These are phyloP conservation scores for Fusarium continuum DNA, from an alignment of 2,329 filamentous ascomycete species.

Conservation along the genomic window DNA sequence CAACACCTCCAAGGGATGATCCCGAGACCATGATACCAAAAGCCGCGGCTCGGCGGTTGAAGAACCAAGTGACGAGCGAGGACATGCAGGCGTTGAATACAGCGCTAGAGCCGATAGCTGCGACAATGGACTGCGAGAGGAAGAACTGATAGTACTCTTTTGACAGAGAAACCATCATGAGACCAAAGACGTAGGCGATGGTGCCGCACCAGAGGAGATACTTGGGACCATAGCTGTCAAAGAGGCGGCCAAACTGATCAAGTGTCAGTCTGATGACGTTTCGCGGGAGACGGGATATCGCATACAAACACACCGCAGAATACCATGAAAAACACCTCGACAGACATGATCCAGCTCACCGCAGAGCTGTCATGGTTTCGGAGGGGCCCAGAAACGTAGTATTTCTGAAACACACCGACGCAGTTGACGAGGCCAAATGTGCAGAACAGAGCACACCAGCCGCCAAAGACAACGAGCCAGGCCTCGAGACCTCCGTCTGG, in stretches of 20 bases:
- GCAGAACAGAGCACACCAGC: slow-evolving; percentile 55
- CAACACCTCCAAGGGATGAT: slow-evolving; percentile 62
- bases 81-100: slow-evolving; percentile 56
- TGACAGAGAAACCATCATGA: slow-evolving; percentile 71
- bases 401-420: slow-evolving; percentile 66
- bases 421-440: slow-evolving; percentile 57
- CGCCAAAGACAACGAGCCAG: slow-evolving; percentile 64
- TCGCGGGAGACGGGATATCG: slow-evolving; percentile 29
- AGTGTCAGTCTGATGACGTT: not conserved
- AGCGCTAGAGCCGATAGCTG: slow-evolving; percentile 54
- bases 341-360: slow-evolving; percentile 68
- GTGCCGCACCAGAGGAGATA: slow-evolving; percentile 64
- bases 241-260: slow-evolving; percentile 63
- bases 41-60: slow-evolving; percentile 59
- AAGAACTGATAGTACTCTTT: slow-evolving; percentile 57
- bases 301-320: slow-evolving; percentile 59
- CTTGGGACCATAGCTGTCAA: slow-evolving; percentile 71
- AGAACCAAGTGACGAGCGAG: slow-evolving; percentile 61
- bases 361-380: slow-evolving; percentile 58
- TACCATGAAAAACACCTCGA: slow-evolving; percentile 60
- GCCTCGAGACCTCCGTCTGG: slow-evolving; percentile 67
- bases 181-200: slow-evolving; percentile 66
- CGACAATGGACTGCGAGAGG: slow-evolving; percentile 54
- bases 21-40: slow-evolving; percentile 64
- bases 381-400: slow-evolving; percentile 63